Evolutionary conservation across 176 grass and related monocot species (phyloP).

Genomic region (Elymus sibiricus): DNA sequence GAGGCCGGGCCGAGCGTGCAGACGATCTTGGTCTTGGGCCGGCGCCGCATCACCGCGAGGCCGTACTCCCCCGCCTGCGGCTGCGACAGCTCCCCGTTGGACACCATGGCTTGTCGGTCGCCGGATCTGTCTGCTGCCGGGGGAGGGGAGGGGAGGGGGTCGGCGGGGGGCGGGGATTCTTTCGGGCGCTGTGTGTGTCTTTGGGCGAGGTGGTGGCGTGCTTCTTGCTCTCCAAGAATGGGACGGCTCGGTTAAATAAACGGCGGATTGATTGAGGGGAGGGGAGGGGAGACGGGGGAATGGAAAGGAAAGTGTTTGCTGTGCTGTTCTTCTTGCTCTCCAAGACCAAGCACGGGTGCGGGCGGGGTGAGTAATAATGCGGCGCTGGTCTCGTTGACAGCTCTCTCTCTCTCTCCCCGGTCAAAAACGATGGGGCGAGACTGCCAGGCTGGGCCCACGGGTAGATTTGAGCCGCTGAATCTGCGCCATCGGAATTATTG

Average conservation of each 20-base stretch:
- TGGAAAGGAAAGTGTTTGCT: slow-evolving; percentile 1
- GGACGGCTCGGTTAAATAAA: neutral
- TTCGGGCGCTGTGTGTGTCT: neutral
- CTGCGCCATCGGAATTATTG: neutral
- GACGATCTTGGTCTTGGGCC: slow-evolving; percentile 94
- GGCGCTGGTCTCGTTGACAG: neutral
- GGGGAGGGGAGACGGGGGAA: neutral
- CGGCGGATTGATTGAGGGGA: neutral
- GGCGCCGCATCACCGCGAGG: slow-evolving; percentile 25
- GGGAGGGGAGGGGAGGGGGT: neutral
- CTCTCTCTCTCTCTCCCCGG: no score
- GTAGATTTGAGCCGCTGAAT: neutral
- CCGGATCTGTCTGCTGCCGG: neutral
- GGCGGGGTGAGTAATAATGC: neutral
- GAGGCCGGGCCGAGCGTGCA: slow-evolving; percentile 93
- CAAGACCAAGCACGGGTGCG: neutral
- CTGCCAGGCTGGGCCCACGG: neutral
- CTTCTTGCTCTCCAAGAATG: slow-evolving; percentile 19
- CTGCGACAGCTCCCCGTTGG: slow-evolving; percentile 9
- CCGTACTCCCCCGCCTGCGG: neutral
- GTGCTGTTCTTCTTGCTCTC: slow-evolving; percentile 15
- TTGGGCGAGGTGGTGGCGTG: neutral
- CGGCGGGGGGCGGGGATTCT: neutral
- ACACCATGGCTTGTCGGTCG: slow-evolving; percentile 20
- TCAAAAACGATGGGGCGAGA: neutral